A percentile compares a stretch with the other conserved stretches of the same genome.
Evolutionary conservation across 352 stramenopile genomes (phyloP).

Genomic region (Pseudoperonospora humuli): DNA sequence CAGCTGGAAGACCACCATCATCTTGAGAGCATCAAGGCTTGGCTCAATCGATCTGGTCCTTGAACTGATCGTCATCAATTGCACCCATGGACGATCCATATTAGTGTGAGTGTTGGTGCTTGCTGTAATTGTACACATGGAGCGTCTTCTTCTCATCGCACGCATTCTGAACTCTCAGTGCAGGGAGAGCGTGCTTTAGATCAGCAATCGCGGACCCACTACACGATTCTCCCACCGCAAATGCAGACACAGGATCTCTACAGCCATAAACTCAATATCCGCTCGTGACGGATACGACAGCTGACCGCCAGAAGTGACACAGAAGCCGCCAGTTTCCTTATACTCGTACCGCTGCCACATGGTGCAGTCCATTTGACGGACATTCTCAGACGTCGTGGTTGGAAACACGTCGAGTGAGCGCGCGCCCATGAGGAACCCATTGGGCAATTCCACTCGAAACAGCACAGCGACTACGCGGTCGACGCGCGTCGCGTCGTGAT

Average conservation of each 20-base stretch:
- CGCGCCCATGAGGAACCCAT: slow-evolving; percentile 25
- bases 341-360: slow-evolving; percentile 27
- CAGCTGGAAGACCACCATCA: no score
- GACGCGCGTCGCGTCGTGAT: slow-evolving; percentile 22
- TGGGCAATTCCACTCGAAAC: slow-evolving; percentile 18
- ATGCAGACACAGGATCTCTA: slow-evolving; percentile 32
- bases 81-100: no score
- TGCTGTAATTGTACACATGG: no score
- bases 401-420: slow-evolving; percentile 17
- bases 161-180: no score
- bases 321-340: slow-evolving; percentile 19
- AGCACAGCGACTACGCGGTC: slow-evolving; percentile 28
- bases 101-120: no score
- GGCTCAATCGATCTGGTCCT: no score
- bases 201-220: slow-evolving; percentile 11
- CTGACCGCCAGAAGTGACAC: slow-evolving; percentile 21
- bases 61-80: no score
- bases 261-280: slow-evolving; percentile 26
- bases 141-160: no score
- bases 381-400: background rate
- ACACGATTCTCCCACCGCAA: slow-evolving; percentile 29
- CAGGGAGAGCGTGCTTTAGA: no score
- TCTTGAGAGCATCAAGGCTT: no score
- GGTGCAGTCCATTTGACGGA: slow-evolving; percentile 25
- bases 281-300: slow-evolving; percentile 21